Conservation (phyloP, 2,329 filamentous ascomycete genomes). For the Arachnomyces sp. region DNA sequence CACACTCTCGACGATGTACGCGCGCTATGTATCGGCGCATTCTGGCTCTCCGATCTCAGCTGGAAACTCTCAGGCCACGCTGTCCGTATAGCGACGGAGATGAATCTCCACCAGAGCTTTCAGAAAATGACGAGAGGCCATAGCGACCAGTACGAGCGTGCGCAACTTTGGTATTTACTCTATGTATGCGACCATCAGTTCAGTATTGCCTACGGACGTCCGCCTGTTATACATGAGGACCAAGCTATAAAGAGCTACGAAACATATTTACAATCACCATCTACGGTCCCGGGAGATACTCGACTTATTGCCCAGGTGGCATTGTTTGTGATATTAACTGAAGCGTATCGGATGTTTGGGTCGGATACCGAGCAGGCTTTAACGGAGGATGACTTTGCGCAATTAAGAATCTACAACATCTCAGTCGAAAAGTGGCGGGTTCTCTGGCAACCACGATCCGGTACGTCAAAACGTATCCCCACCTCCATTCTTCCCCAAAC, state of each 20-base stretch:
- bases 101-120: slow-evolving; percentile 49
- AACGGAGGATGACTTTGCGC: slow-evolving; percentile 43
- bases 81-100: slow-evolving; percentile 50
- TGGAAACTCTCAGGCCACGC: slow-evolving; percentile 55
- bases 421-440: slow-evolving; percentile 46
- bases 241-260: slow-evolving; percentile 51
- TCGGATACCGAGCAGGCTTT: slow-evolving; percentile 46
- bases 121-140: slow-evolving; percentile 42
- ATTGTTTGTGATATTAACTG: slow-evolving; percentile 51
- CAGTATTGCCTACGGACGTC: slow-evolving; percentile 52
- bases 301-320: slow-evolving; percentile 52
- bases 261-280: slow-evolving; percentile 44
- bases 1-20: slow-evolving; percentile 51
- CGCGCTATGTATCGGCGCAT: slow-evolving; percentile 52
- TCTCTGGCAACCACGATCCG: slow-evolving; percentile 39
- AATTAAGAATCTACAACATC: slow-evolving; percentile 40
- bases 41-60: slow-evolving; percentile 55
- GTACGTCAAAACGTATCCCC: slow-evolving; percentile 21
- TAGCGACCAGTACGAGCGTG: slow-evolving; percentile 44
- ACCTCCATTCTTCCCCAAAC: not conserved
- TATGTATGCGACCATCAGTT: slow-evolving; percentile 61
- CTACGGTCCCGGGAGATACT: slow-evolving; percentile 47
- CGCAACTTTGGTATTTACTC: slow-evolving; percentile 54
- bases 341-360: slow-evolving; percentile 49
- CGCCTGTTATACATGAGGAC: slow-evolving; percentile 52